Conservation (phyloP, 305 asterid genomes). For the Fraxinus ornus region DNA sequence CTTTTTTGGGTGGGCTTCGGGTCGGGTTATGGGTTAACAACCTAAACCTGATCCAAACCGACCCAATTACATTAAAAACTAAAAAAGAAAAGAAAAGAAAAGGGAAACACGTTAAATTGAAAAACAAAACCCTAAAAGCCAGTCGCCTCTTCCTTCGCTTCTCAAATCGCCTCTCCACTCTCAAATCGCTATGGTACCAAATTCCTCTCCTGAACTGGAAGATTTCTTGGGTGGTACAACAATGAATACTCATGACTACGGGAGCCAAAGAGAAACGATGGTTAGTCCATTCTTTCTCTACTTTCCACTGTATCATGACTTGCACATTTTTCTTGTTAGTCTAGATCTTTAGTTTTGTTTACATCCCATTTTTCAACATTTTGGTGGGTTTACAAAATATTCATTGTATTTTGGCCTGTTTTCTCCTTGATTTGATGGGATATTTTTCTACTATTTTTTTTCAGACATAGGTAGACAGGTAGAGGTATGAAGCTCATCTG, state of each 20-base stretch:
- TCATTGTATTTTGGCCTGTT: neutral
- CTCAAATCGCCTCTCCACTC: too few species aligned
- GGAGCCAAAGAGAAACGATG: constrained; percentile 47
- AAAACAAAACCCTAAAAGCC: too few species aligned
- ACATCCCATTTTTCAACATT: neutral
- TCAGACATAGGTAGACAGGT: constrained; percentile 84
- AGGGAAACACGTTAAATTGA: too few species aligned
- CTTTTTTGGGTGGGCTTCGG: too few species aligned
- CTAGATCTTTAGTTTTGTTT: neutral
- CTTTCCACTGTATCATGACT: neutral
- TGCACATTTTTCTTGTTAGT: neutral
- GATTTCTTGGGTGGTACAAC: constrained; percentile 64
- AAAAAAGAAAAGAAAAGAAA: too few species aligned
- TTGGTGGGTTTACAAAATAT: neutral
- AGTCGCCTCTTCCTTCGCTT: too few species aligned
- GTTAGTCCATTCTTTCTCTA: constrained; percentile 28
- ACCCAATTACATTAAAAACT: too few species aligned
- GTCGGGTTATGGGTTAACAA: too few species aligned
- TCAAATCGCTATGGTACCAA: constrained; percentile 31
- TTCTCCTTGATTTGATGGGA: neutral
- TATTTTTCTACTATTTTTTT: neutral
- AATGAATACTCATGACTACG: constrained; percentile 37
- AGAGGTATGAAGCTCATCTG: constrained; percentile 65
- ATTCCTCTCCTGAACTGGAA: constrained; percentile 70
- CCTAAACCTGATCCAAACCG: too few species aligned